Evolutionary conservation across 2,329 filamentous ascomycete species (phyloP).

Genomic region (Karstenula rhodostoma): DNA sequence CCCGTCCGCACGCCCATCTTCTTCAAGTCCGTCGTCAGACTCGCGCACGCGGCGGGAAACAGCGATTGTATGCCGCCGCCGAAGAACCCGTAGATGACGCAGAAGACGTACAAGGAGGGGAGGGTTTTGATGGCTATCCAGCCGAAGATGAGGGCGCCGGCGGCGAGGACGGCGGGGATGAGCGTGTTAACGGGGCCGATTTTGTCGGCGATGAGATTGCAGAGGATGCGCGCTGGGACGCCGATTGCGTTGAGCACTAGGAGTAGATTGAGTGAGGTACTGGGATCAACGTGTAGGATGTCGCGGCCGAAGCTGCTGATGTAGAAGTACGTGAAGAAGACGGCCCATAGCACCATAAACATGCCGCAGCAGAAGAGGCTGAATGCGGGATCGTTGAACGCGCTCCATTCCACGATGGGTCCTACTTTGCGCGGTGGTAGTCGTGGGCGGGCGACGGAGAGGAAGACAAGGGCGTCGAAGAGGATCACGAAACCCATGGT

Average conservation of each 20-base stretch:
- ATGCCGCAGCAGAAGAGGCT: constrained; percentile 37
- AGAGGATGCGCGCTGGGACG: constrained; percentile 59
- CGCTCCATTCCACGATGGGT: constrained; percentile 46
- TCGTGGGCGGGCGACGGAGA: constrained; percentile 5
- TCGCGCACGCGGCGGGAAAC: constrained; percentile 53
- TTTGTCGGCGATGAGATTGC: constrained; percentile 54
- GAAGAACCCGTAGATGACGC: constrained; percentile 58
- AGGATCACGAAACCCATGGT: constrained; percentile 45
- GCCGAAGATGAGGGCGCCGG: constrained; percentile 50
- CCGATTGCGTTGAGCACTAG: constrained; percentile 58
- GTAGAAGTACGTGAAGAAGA: constrained; percentile 53
- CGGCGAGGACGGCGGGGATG: constrained; percentile 38
- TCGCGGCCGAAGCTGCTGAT: constrained; percentile 53
- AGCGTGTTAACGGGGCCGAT: constrained; percentile 54
- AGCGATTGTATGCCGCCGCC: constrained; percentile 57
- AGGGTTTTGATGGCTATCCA: constrained; percentile 53
- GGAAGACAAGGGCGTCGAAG: constrained; percentile 24
- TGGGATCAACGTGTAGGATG: constrained; percentile 29
- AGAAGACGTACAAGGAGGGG: constrained; percentile 53
- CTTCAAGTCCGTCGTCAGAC: constrained; percentile 52
- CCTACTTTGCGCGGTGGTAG: constrained; percentile 50
- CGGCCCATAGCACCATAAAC: constrained; percentile 38
- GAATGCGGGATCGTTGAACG: constrained; percentile 48
- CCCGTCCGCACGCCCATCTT: constrained; percentile 57
- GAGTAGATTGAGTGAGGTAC: constrained; percentile 49